A percentile compares a stretch with the other conserved stretches of the same genome.
These are phyloP conservation scores for Fragaria nilgerrensis DNA, from an alignment of 306 rosid genomes.

Conservation along the genomic window DNA sequence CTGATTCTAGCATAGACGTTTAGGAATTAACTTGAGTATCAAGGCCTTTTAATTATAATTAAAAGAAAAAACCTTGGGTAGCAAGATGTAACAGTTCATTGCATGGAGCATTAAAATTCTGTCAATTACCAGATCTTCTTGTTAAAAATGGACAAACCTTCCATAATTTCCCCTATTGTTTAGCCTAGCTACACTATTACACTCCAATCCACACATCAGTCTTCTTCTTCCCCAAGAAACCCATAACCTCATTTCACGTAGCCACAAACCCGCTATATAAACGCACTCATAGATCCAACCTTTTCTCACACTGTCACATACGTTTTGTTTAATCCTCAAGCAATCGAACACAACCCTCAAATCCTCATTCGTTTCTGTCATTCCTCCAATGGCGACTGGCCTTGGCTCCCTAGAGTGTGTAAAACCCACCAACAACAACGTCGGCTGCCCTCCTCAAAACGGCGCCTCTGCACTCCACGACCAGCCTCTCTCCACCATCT, in stretches of 20 bases:
- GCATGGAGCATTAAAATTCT: neutral
- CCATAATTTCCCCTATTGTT: neutral
- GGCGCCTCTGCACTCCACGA: slow-evolving; percentile 21
- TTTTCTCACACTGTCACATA: neutral
- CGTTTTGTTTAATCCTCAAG: neutral
- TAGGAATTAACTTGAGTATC: neutral
- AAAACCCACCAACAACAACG: slow-evolving; percentile 27
- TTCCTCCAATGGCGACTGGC: slow-evolving; percentile 15
- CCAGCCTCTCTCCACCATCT: neutral
- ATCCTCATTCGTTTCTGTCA: neutral
- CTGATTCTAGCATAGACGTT: neutral
- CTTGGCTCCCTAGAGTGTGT: slow-evolving; percentile 20
- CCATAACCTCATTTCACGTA: slow-evolving; percentile 2
- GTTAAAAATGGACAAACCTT: neutral
- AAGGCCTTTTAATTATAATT: neutral
- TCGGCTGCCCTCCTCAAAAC: slow-evolving; percentile 17
- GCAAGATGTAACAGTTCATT: neutral
- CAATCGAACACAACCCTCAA: neutral
- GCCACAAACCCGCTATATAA: neutral
- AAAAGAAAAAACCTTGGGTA: neutral
- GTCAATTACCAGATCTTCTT: neutral
- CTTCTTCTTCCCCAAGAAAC: slow-evolving; percentile 16
- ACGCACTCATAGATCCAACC: slow-evolving; percentile 3
- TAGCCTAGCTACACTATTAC: neutral
- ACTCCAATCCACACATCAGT: neutral